phyloP scores from a whole-genome alignment of 805 yeast species.

The Tetrapisispora iriomotensis region DNA sequence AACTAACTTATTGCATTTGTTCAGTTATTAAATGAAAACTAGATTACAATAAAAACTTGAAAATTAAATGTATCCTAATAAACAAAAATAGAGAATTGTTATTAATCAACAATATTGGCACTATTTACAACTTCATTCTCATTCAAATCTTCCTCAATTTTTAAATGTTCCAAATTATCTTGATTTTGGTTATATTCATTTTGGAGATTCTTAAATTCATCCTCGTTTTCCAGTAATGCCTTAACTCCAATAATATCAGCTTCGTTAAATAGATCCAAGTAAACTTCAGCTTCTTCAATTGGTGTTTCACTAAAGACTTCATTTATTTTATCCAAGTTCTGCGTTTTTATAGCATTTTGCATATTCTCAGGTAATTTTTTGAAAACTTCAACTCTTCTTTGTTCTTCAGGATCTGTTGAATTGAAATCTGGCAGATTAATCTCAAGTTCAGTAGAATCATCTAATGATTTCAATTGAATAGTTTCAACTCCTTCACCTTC shows the following conservation, averaged over 20 bases:
- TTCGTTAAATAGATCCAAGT: conserved; percentile 64
- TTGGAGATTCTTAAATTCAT: conserved; percentile 49
- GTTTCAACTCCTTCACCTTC: conserved; percentile 56
- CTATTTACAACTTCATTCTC: conserved; percentile 1
- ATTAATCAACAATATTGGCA: conserved; percentile 12
- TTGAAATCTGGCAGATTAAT: conserved; percentile 60
- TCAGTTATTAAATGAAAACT: neutral
- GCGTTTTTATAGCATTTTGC: conserved; percentile 68
- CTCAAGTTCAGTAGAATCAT: conserved; percentile 66
- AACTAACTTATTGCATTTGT: neutral
- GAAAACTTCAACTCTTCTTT: conserved; percentile 43
- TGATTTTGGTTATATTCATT: conserved; percentile 32
- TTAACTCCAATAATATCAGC: conserved; percentile 79
- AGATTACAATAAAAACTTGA: neutral
- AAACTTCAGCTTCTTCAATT: conserved; percentile 68
- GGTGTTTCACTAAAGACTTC: conserved; percentile 65
- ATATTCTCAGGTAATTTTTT: conserved; percentile 47
- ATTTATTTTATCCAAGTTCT: conserved; percentile 68
- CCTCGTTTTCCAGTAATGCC: conserved; percentile 63
- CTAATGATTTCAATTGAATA: conserved; percentile 81
- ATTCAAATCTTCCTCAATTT: neutral
- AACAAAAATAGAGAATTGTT: no score
- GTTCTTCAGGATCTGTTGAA: conserved; percentile 36
- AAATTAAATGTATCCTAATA: no score
- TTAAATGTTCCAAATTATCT: conserved; percentile 3